Evolutionary conservation across 2,329 filamentous ascomycete species (phyloP), one percentile per base, ranked within the genome.

Genomic region (Monilinia fructicola): DNA sequence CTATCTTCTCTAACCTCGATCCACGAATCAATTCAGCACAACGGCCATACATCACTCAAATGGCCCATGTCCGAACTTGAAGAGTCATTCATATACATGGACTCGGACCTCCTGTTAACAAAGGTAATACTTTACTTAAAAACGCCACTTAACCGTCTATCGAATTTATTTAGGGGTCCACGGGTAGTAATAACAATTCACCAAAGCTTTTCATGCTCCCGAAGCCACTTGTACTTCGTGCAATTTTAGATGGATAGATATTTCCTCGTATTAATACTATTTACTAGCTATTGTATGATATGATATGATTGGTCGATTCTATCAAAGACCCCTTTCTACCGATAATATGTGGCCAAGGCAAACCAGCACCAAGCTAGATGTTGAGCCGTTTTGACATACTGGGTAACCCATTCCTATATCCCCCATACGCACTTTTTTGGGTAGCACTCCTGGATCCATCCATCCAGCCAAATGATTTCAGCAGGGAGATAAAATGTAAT

Each of bases 221-320:
- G 6, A n/a, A n/a, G 28, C 26, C 28, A 31, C 56, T 44, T 31
- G 12, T 31, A 11, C 28, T 35, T 14, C 26, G 6, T 11, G 4
- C 46, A 4, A 40, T 26, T 35, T 9, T 18, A 4, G 42, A 31
- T 54, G 9, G 7, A 14, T 42, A 18, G 31, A 11, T 42, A 16
- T 54, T 63, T 31, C 40, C n/a, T 38, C 23, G 11, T 65, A 65
- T 65, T 65, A 50, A 65, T 65, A 59, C 44, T 65, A 65, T 48
- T 52, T 52, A 26, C 44, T 61, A 26, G 7, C 50, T 31, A 35
- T 35, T 35, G 31, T 35, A 35, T 35, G 31, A 35, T 26, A 21
- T 60, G 44, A 60, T 61, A 61, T 61, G 44, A 61, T 61, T 61
- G 58, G 40, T 50, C 6, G 26, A 38, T 14, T 48, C 42, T 38